Evolutionary conservation across 2,329 filamentous ascomycete species (phyloP).

Genomic region (Allantophomopsis lycopodina): DNA sequence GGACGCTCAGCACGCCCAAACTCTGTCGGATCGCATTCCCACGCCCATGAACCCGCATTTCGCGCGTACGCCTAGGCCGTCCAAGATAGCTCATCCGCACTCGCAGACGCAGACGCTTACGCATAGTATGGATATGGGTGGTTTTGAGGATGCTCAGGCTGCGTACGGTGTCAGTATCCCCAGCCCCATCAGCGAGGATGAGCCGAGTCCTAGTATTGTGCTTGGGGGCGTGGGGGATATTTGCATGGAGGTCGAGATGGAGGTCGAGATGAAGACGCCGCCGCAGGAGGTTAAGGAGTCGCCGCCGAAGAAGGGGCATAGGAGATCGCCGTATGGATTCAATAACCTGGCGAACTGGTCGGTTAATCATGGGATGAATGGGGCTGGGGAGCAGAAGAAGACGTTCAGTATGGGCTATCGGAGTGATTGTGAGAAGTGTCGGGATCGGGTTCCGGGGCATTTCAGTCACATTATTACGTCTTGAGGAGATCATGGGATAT

Average conservation of each 20-base stretch:
- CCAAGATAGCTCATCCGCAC: too few species aligned
- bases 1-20: constrained; percentile 13
- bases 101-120: constrained; percentile 3
- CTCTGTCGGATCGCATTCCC: constrained; percentile 15
- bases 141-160: constrained; percentile 13
- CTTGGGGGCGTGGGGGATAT: constrained; percentile 14
- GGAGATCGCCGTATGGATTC: constrained; percentile 1
- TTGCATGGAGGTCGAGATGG: constrained; percentile 17
- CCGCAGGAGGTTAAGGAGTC: constrained; percentile 7
- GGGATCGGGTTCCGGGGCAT: constrained; percentile 60
- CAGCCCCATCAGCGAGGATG: constrained; percentile 20
- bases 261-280: constrained; percentile 1
- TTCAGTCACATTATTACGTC: constrained; percentile 66
- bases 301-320: constrained; percentile 15
- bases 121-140: constrained; percentile 8
- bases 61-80: constrained; percentile 5
- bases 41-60: constrained; percentile 20
- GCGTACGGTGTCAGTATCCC: constrained; percentile 15
- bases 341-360: too few species aligned
- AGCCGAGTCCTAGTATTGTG: constrained; percentile 16
- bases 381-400: constrained; percentile 33
- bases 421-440: constrained; percentile 67
- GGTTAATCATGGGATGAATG: too few species aligned
- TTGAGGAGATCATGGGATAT: neutral
- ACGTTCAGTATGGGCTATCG: constrained; percentile 69